A percentile compares a stretch with the other conserved stretches of the same genome.
These are phyloP conservation scores for Amylocystis lapponica DNA, from an alignment of 768 basidiomycete species.

Conservation along the genomic window DNA sequence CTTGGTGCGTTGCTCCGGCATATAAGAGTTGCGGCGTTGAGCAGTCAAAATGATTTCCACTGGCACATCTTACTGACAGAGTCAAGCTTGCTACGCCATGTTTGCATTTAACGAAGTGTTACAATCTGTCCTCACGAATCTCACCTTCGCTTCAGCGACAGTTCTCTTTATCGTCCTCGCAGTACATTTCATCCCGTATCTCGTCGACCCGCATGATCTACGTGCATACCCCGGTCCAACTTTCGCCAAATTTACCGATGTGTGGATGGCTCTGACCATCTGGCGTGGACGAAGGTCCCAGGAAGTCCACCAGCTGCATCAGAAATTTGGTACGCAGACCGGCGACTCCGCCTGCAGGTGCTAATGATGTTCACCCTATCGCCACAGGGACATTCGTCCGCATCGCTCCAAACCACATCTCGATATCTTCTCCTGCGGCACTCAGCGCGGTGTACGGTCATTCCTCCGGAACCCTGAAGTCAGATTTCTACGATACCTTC, in stretches of 20 bases:
- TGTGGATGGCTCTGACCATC: slow-evolving; percentile 34
- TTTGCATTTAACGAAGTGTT: too few relatives aligned
- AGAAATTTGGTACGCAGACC: slow-evolving; percentile 31
- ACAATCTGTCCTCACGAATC: too few relatives aligned
- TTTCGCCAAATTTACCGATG: slow-evolving; percentile 30
- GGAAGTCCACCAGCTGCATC: slow-evolving; percentile 33
- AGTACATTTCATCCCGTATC: slow-evolving; percentile 21
- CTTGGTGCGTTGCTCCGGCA: too few relatives aligned
- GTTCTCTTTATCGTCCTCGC: too few relatives aligned
- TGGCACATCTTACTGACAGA: too few relatives aligned
- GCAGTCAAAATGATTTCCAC: too few relatives aligned
- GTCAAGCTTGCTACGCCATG: too few relatives aligned
- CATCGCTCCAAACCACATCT: slow-evolving; percentile 36
- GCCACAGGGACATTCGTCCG: slow-evolving; percentile 30
- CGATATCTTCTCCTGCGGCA: slow-evolving; percentile 37
- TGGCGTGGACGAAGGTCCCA: slow-evolving; percentile 29
- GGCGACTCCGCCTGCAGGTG: not conserved
- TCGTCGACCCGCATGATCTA: slow-evolving; percentile 6
- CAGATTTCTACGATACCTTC: slow-evolving; percentile 34
- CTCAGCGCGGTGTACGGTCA: slow-evolving; percentile 38
- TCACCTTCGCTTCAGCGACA: too few relatives aligned
- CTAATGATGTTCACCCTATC: not conserved
- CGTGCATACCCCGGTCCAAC: slow-evolving; percentile 31
- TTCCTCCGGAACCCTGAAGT: slow-evolving; percentile 33
- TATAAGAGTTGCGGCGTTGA: too few relatives aligned